Conservation (phyloP, 768 basidiomycete species). For the Auriscalpium orientale region DNA sequence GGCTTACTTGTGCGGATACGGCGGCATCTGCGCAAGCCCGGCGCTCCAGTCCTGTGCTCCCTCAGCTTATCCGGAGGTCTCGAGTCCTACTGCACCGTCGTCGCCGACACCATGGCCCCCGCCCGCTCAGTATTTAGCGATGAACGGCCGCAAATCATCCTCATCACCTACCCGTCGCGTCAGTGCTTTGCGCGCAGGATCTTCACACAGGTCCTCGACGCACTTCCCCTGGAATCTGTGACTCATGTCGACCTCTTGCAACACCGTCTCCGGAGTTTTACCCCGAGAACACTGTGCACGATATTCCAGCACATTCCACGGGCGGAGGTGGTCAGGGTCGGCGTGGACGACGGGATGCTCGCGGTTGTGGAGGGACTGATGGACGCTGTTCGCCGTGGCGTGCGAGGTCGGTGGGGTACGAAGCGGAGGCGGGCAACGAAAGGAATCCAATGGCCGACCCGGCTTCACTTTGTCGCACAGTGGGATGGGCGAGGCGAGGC, state of each 20-base stretch:
- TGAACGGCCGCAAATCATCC: not conserved
- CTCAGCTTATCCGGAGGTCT: not conserved
- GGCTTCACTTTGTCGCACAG: not conserved
- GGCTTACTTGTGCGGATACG: not conserved
- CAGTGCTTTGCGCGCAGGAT: not conserved
- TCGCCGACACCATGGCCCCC: not conserved
- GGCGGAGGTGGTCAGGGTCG: not conserved
- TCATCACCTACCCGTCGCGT: not conserved
- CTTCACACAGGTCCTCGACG: not conserved
- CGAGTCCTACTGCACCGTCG: not conserved
- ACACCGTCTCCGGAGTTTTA: not conserved
- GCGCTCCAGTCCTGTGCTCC: not conserved
- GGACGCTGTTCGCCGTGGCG: not conserved
- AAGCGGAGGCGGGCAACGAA: not conserved
- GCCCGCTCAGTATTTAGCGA: not conserved
- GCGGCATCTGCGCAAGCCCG: not conserved
- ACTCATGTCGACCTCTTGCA: not conserved
- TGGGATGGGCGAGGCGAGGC: not conserved
- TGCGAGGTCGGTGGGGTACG: not conserved
- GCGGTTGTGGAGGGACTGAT: not conserved
- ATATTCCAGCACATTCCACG: not conserved
- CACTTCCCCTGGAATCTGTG: not conserved
- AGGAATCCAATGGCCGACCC: not conserved
- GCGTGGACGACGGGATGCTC: not conserved
- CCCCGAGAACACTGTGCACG: not conserved